phyloP scores from a whole-genome alignment of 441 rosid species.

The Adansonia grandidieri region DNA sequence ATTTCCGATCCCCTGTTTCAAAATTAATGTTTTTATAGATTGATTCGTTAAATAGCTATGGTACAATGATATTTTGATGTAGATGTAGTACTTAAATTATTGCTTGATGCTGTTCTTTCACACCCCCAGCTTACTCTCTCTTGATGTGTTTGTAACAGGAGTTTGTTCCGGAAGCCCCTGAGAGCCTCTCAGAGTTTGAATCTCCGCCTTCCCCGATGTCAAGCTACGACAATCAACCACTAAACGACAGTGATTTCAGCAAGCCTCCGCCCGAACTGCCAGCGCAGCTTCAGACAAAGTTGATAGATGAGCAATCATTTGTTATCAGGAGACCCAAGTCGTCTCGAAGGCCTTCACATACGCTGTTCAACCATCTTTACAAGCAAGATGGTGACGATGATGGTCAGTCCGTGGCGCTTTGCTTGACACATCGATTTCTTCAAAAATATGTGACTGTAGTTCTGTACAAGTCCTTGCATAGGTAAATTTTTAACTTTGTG shows the following conservation, averaged over 20 bases:
- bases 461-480: conserved; percentile 52
- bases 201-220: conserved; percentile 58
- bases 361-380: conserved; percentile 57
- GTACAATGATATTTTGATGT: neutral
- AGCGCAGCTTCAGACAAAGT: conserved; percentile 46
- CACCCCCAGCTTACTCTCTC: neutral
- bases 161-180: conserved; percentile 45
- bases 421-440: conserved; percentile 56
- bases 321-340: conserved; percentile 17
- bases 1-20: neutral
- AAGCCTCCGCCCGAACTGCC: conserved; percentile 65
- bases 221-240: conserved; percentile 50
- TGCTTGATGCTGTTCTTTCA: neutral
- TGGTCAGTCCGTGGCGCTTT: conserved; percentile 51
- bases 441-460: conserved; percentile 61
- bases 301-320: conserved; percentile 33
- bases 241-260: conserved; percentile 46
- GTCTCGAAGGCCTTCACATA: conserved; percentile 43
- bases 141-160: conserved; percentile 41
- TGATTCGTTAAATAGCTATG: neutral
- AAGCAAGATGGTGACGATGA: conserved; percentile 38
- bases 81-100: neutral
- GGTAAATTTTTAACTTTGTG: conserved; percentile 30
- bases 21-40: no score
- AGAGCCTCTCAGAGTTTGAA: conserved; percentile 49